These are phyloP conservation scores for Cladorrhinum sp. DNA, from an alignment of 2,329 filamentous ascomycete species.

Conservation along the genomic window DNA sequence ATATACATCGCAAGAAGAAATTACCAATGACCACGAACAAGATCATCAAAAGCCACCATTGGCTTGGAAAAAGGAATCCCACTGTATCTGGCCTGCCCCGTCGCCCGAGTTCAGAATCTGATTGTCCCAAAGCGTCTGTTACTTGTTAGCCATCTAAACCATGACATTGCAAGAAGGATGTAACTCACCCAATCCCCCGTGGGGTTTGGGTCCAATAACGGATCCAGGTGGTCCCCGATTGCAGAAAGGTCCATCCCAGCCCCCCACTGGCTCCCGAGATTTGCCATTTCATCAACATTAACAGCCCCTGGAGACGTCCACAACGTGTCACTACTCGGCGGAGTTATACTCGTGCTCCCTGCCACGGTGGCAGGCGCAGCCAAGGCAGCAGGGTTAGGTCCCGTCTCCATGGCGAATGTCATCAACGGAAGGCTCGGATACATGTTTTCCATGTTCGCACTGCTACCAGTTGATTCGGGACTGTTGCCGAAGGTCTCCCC, in stretches of 20 bases:
- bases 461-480: constrained; percentile 23
- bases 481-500: constrained; percentile 27
- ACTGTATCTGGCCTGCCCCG: constrained; percentile 29
- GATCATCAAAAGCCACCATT: background rate
- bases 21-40: background rate
- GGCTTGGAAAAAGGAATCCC: constrained; percentile 27
- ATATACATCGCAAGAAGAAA: background rate
- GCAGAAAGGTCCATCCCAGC: background rate
- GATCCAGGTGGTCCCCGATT: constrained; percentile 8
- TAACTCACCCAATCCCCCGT: constrained; percentile 17
- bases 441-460: background rate
- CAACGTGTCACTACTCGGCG: background rate
- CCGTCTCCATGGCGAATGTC: constrained; percentile 1
- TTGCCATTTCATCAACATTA: background rate
- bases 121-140: constrained; percentile 28
- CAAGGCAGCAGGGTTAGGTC: constrained; percentile 2
- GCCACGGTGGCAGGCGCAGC: background rate
- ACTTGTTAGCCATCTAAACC: background rate
- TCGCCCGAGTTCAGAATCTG: constrained; percentile 28
- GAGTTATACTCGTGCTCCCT: background rate
- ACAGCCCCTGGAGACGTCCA: background rate
- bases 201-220: constrained; percentile 15
- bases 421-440: background rate
- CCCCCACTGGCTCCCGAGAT: background rate
- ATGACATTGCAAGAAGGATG: background rate